Percentiles rank a stretch among this genome's conserved stretches.
Evolutionary conservation across 352 stramenopile species (phyloP).

Genomic region (Globisporangium middletonii): DNA sequence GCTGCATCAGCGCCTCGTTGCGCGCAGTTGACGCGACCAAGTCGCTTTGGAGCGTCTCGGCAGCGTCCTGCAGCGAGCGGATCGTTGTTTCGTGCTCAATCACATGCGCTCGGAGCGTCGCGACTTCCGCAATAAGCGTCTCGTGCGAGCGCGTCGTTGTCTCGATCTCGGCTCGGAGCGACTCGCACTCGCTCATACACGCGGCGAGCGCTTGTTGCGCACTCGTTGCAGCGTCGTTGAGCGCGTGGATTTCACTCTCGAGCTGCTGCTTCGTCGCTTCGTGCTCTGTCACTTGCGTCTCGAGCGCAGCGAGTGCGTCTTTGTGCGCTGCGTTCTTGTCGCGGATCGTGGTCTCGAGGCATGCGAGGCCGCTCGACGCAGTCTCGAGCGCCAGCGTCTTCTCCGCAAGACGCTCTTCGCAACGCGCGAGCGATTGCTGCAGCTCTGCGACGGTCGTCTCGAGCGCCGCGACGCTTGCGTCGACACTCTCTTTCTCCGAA

Average conservation of each 20-base stretch:
- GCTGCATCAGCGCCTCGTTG: not conserved
- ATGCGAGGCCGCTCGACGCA: constrained; percentile 2
- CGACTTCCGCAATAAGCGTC: not conserved
- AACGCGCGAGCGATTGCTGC: not conserved
- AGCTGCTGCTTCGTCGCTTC: constrained; percentile 1
- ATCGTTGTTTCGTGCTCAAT: not conserved
- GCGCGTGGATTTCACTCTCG: not conserved
- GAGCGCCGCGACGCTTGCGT: not conserved
- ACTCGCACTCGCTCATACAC: not conserved
- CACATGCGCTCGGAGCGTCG: not conserved
- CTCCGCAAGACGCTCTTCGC: constrained; percentile 5
- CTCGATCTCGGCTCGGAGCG: not conserved
- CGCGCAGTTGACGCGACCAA: not conserved
- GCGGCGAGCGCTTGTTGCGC: not conserved
- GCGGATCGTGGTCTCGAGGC: not conserved
- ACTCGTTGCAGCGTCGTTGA: not conserved
- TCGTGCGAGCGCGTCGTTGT: not conserved
- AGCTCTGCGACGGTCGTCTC: not conserved
- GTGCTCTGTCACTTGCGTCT: not conserved
- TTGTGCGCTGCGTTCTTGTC: not conserved
- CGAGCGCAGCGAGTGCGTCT: not conserved
- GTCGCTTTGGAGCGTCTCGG: not conserved
- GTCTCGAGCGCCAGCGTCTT: constrained; percentile 3
- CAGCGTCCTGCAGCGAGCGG: not conserved
- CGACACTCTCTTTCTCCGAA: too few species aligned